Evolutionary conservation across 805 yeast genomes (phyloP).

Genomic region (Middelhovenomyces tepae): DNA sequence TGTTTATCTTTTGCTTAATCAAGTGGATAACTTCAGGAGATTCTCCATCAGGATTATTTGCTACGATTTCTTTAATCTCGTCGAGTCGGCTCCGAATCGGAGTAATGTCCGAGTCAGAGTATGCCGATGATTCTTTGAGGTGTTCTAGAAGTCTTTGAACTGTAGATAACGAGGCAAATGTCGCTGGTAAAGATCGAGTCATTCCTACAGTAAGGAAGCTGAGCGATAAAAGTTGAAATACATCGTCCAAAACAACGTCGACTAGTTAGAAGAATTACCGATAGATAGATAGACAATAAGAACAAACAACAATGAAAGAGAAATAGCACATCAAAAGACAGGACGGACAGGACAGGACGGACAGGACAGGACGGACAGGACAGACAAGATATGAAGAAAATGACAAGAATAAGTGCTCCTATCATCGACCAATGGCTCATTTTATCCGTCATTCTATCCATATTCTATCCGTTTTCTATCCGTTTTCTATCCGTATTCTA

Average conservation of each 20-base stretch:
- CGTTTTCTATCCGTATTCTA: no score
- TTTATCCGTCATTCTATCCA: no score
- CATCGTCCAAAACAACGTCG: constrained; percentile 76
- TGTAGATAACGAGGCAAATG: constrained; percentile 81
- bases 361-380: no score
- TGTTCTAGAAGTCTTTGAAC: constrained; percentile 80
- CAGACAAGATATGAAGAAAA: no score
- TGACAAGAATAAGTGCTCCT: no score
- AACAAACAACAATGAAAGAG: background rate
- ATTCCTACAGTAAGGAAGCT: constrained; percentile 89
- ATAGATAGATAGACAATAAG: constrained; percentile 31
- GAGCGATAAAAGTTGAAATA: constrained; percentile 77
- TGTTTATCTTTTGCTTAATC: constrained; percentile 55
- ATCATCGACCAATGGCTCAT: no score
- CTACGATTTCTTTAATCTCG: constrained; percentile 60
- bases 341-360: background rate
- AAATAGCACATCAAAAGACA: background rate
- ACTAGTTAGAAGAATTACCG: no score
- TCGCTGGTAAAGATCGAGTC: constrained; percentile 85
- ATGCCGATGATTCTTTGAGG: constrained; percentile 69
- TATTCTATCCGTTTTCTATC: no score
- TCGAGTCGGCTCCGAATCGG: constrained; percentile 68
- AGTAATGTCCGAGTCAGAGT: constrained; percentile 71
- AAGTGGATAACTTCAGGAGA: constrained; percentile 52
- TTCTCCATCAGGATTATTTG: constrained; percentile 29